Base-by-base conservation (phyloP, 208 protist species). In the Crithidia expoeki region DNA sequence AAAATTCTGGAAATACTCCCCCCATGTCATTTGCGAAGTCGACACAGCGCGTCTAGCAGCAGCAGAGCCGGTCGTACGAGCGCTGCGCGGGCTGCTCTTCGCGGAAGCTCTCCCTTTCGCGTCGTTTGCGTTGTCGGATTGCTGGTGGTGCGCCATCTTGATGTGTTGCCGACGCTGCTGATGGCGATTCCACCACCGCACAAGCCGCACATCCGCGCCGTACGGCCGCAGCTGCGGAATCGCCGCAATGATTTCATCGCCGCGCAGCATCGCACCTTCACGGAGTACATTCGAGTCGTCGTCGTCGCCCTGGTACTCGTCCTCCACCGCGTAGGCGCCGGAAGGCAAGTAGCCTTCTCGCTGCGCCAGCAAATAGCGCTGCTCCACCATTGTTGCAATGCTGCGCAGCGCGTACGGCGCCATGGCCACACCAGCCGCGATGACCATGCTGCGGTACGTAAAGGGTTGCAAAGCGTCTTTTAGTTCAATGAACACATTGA, bases 241-340 rank as follows among this genome's bases (percentile, higher is more conserved):
- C n/a, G 79, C 68, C 16, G 77, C 72, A 55, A 93, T 85, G 47
- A 93, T 89, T 56, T 93, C 87, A 46, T 86, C 76, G 10, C 87
- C 87, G 33, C 81, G 80, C 57, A 93, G 69, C 87, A 93, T 83
- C 36, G 84, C 61, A 1, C 81, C 80, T 21, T 93, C 87, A 9
- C 74, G 76, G n/a, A 56, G 38, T 23, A 76, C 64, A 46, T 70
- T 53, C 34, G 70, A 58, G 49, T 68, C 58, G 30, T 80, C 79
- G 42, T 68, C 65, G 9, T 28, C 67, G 27, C 55, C 68, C n/a
- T 62, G 56, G 38, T 67, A 58, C n/a, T 63, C 69, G n/a, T 71
- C 74, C 33, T 80, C 80, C 25, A 62, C 59, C 10, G 36, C 59
- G 52, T 76, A 73, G 33, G 63, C 58, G 30, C 65, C 73, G 40